These are phyloP conservation scores for Stentor roeselii DNA, from an alignment of 73 alveolate species.

Conservation along the genomic window DNA sequence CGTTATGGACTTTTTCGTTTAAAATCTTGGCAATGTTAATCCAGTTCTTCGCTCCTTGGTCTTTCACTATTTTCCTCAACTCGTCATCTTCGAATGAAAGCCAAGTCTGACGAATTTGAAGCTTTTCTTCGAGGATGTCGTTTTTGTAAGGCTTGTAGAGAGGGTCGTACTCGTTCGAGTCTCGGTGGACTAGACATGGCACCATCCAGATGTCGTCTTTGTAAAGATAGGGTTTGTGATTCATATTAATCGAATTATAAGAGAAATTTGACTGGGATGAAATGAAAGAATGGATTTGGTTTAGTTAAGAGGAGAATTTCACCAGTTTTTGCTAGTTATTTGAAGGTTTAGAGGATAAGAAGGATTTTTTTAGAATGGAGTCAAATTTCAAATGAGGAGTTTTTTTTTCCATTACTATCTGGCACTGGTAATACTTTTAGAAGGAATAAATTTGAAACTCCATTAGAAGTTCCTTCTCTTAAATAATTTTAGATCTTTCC, in stretches of 20 bases:
- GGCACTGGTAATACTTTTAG: no score
- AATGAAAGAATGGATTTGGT: no score
- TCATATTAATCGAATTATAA: not conserved
- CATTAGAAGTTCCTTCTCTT: no score
- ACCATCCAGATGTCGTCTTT: not conserved
- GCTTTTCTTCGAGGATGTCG: not conserved
- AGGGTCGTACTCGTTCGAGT: not conserved
- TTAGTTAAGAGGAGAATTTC: no score
- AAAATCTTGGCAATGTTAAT: not conserved
- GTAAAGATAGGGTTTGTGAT: not conserved
- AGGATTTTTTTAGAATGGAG: no score
- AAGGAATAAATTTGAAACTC: no score
- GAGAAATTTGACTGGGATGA: no score
- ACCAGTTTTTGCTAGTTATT: no score
- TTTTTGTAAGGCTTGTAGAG: not conserved
- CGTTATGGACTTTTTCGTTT: not conserved
- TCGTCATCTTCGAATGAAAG: not conserved
- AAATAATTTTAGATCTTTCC: no score
- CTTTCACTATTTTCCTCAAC: not conserved
- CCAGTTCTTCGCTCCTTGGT: not conserved
- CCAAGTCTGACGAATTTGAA: not conserved
- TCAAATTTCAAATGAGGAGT: no score
- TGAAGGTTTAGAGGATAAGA: no score
- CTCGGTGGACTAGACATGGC: not conserved
- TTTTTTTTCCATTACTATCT: no score